These are phyloP conservation scores for Mucor plumbeus DNA, from an alignment of 371 early-diverging fungal species.

Conservation along the genomic window DNA sequence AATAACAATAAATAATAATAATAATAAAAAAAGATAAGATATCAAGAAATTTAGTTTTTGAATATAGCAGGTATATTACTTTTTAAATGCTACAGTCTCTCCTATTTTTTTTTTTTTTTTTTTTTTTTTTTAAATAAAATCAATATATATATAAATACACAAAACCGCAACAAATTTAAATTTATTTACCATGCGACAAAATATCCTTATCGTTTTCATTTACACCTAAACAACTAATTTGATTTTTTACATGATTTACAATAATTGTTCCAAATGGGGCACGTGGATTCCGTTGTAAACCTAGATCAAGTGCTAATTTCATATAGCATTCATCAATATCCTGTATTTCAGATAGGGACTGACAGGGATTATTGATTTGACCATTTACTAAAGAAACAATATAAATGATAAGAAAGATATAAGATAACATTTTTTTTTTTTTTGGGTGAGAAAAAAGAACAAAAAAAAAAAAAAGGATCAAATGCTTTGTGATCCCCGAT, in stretches of 20 bases:
- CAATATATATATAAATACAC: not conserved
- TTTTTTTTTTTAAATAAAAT: too few relatives aligned
- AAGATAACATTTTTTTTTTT: conserved; percentile 21
- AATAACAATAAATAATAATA: not conserved
- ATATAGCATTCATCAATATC: conserved; percentile 34
- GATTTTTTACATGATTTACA: conserved; percentile 34
- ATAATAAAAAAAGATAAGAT: not conserved
- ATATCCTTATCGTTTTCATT: conserved; percentile 34
- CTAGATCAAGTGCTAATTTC: conserved; percentile 35
- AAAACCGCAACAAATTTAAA: not conserved
- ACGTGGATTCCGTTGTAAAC: conserved; percentile 30
- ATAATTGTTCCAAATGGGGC: conserved; percentile 41
- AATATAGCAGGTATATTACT: conserved; percentile 27
- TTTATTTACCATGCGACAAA: conserved; percentile 33
- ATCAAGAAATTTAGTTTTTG: not conserved
- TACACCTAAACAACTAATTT: conserved; percentile 37
- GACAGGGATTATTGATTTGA: not conserved
- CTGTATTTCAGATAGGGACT: conserved; percentile 9
- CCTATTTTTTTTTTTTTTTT: too few relatives aligned
- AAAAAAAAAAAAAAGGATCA: not conserved
- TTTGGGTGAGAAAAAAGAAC: not conserved
- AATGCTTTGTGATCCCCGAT: conserved; percentile 4
- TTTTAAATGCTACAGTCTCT: conserved; percentile 43
- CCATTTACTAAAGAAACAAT: not conserved
- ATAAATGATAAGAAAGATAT: conserved; percentile 24